Evolutionary conservation across 305 asterid species (phyloP), one percentile per base, ranked within the genome.

Genomic region (Withania somnifera): DNA sequence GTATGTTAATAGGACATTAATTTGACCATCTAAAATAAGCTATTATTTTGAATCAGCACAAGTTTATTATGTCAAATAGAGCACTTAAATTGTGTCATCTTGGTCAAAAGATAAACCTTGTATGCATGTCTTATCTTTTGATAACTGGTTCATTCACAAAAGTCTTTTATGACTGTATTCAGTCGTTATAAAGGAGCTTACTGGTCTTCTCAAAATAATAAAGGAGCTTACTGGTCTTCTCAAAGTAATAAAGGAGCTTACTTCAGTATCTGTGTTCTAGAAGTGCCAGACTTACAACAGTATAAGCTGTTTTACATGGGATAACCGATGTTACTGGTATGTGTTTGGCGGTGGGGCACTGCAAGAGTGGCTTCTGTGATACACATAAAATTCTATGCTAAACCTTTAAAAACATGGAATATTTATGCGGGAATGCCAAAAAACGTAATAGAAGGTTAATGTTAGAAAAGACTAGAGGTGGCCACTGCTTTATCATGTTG

Each of bases 1-100:
- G 99, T 96, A 94, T 83, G 67, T 68, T 69, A 77, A 42, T 67
- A 50, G 40, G 50, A 63, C 83, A 76, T 30, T 76, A 26, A 28
- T 75, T 51, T 75, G n/a, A 50, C 80, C 28, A 26, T 76, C 28
- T 51, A 28, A 28, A 50, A 26, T 3, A 26, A 26, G 61, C 63
- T 75, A 6, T 51, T 30, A 9, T 26, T 30, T 51, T 76, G 80
- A 76, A 51, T 51, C 47, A 53, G 66, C 81, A 30, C 68, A 61
- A 66, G 9, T 80, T 54, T 76, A 51, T 76, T 51, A 51, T 51
- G 63, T 76, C 63, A 19, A 26, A 50, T 51, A 28, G 30, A 76
- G 30, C 42, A 51, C 30, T 50, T 75, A 51, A 47, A 75, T 51
- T 51, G 47, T 76, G 61, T 76, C 47, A 76, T 76, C 42, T 51